Evolutionary conservation across 75 land plant genomes (phyloP).

Genomic region (Selaginella tamariscina): DNA sequence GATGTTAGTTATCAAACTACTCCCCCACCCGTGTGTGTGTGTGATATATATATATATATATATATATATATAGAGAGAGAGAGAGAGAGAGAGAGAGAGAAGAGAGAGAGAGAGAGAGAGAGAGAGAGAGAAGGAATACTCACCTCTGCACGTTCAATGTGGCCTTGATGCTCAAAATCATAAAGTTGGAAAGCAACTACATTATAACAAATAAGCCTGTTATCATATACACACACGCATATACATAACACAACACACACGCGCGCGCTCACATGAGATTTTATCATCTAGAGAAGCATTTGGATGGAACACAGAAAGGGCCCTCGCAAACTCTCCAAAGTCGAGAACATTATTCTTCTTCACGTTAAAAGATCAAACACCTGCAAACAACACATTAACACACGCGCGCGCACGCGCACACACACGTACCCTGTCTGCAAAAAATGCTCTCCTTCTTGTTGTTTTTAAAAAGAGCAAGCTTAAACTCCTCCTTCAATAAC

Average conservation of each 20-base stretch:
- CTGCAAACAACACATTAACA: too few relatives aligned
- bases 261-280: slow-evolving; percentile 42
- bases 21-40: too few relatives aligned
- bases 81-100: too few relatives aligned
- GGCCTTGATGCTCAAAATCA: slow-evolving; percentile 28
- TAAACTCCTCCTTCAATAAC: slow-evolving; percentile 63
- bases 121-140: neutral
- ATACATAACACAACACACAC: too few relatives aligned
- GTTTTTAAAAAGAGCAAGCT: slow-evolving; percentile 72
- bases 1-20: neutral
- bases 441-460: slow-evolving; percentile 77
- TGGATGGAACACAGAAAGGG: slow-evolving; percentile 66
- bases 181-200: slow-evolving; percentile 33
- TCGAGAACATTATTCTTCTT: slow-evolving; percentile 55
- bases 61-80: too few relatives aligned
- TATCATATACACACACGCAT: too few relatives aligned
- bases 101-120: too few relatives aligned
- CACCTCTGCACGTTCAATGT: slow-evolving; percentile 27
- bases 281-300: slow-evolving; percentile 49
- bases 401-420: neutral
- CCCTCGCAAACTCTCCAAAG: slow-evolving; percentile 62
- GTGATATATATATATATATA: too few relatives aligned
- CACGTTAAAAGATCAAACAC: slow-evolving; percentile 61
- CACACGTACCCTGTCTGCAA: slow-evolving; percentile 68
- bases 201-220: neutral